Conservation (phyloP, 352 stramenopile genomes). For the Blastocystis sp. region DNA sequence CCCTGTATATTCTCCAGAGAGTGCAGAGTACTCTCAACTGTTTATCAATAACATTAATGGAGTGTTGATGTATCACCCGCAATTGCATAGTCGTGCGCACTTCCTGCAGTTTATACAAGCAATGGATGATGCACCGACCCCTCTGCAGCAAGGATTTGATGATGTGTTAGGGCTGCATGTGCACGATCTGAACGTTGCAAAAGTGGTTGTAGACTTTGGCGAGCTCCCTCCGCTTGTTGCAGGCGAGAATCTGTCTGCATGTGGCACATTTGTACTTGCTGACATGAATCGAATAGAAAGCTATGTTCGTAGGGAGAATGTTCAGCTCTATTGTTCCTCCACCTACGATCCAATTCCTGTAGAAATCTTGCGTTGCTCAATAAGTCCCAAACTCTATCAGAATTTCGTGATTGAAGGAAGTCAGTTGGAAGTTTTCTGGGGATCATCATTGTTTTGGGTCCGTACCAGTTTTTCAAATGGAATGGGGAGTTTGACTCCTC, state of each 20-base stretch:
- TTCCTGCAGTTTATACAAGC: constrained; percentile 24
- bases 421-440: constrained; percentile 44
- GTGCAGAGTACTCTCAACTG: constrained; percentile 2
- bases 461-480: not conserved
- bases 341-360: constrained; percentile 23
- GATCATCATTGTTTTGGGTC: not conserved
- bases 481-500: constrained; percentile 12
- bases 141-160: constrained; percentile 38
- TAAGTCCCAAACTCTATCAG: constrained; percentile 32
- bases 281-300: constrained; percentile 42
- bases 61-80: not conserved
- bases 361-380: not conserved
- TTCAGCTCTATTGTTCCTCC: not conserved
- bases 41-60: not conserved
- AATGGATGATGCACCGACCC: constrained; percentile 21
- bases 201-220: not conserved
- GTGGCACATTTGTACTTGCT: constrained; percentile 28
- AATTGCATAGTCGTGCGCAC: constrained; percentile 7
- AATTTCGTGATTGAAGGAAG: constrained; percentile 25
- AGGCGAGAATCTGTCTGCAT: not conserved
- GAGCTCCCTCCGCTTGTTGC: not conserved
- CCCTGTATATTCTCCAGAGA: not conserved
- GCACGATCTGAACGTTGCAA: constrained; percentile 25
- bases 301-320: not conserved
- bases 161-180: constrained; percentile 53